Evolutionary conservation across 176 grass and related monocot genomes (phyloP).

Genomic region (Aegilops bicornis): DNA sequence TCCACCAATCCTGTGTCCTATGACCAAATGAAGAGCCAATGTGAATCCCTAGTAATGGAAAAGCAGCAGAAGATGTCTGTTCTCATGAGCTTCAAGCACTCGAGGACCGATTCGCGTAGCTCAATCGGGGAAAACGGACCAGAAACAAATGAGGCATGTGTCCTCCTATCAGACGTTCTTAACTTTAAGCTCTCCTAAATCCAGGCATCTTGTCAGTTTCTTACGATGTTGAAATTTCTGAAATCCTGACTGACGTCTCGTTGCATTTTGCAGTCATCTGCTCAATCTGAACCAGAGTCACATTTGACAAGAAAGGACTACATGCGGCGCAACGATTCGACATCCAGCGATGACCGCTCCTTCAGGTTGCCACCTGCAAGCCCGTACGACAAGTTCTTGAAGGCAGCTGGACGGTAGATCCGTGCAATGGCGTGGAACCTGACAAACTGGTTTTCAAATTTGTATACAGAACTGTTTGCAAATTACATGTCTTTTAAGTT

Average conservation of each 20-base stretch:
- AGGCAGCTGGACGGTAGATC: conserved; percentile 81
- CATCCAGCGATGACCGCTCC: conserved; percentile 64
- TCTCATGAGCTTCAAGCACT: conserved; percentile 81
- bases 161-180: not conserved
- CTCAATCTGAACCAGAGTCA: conserved; percentile 28
- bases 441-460: not conserved
- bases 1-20: conserved; percentile 66
- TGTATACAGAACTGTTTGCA: conserved; percentile 18
- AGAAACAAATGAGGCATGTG: conserved; percentile 54
- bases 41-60: conserved; percentile 86
- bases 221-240: not conserved
- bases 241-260: conserved; percentile 6
- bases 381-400: conserved; percentile 95
- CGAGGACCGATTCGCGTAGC: conserved; percentile 46
- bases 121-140: conserved; percentile 33
- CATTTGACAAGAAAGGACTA: conserved; percentile 44
- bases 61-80: conserved; percentile 94
- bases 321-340: conserved; percentile 52
- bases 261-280: conserved; percentile 49
- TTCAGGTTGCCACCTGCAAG: conserved; percentile 87
- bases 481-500: not conserved
- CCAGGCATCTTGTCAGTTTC: not conserved
- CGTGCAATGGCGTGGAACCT: not conserved
- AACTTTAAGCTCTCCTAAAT: not conserved
- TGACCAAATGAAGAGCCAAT: conserved; percentile 96